Evolutionary conservation across 2,329 filamentous ascomycete genomes (phyloP).

Genomic region (Ceratocystis lukuohia): DNA sequence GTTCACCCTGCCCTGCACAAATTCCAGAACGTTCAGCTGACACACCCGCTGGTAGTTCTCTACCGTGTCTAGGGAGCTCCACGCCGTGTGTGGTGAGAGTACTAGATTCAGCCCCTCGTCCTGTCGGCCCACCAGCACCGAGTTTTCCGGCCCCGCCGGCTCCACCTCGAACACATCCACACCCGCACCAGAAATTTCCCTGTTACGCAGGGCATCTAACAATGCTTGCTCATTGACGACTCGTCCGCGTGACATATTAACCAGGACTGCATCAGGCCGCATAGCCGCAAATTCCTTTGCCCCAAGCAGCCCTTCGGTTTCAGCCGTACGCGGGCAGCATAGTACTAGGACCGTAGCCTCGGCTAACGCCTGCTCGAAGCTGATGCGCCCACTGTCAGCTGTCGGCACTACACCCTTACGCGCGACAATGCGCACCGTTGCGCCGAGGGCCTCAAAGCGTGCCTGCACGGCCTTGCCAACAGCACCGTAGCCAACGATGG

Average conservation of each 20-base stretch:
- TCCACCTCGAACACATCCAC: constrained; percentile 71
- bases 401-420: constrained; percentile 4
- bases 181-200: constrained; percentile 61
- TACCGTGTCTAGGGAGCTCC: constrained; percentile 18
- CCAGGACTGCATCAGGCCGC: constrained; percentile 58
- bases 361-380: constrained; percentile 42
- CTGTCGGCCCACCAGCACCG: constrained; percentile 1
- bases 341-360: constrained; percentile 65
- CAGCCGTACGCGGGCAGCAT: constrained; percentile 66
- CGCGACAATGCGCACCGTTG: constrained; percentile 8
- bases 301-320: constrained; percentile 58
- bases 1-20: constrained; percentile 8
- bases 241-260: constrained; percentile 69
- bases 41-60: constrained; percentile 19
- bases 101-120: constrained; percentile 16
- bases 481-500: constrained; percentile 13
- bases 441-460: constrained; percentile 8
- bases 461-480: constrained; percentile 9
- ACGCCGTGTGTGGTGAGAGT: constrained; percentile 19
- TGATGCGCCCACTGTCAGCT: background rate
- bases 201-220: constrained; percentile 53
- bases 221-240: constrained; percentile 68
- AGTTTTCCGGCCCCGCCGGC: constrained; percentile 37
- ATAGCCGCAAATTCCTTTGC: constrained; percentile 35
- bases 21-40: constrained; percentile 15